A percentile compares a stretch with the other conserved stretches of the same genome.
Conservation (phyloP, 164 flowering plant species). For the Annona squamosa region DNA sequence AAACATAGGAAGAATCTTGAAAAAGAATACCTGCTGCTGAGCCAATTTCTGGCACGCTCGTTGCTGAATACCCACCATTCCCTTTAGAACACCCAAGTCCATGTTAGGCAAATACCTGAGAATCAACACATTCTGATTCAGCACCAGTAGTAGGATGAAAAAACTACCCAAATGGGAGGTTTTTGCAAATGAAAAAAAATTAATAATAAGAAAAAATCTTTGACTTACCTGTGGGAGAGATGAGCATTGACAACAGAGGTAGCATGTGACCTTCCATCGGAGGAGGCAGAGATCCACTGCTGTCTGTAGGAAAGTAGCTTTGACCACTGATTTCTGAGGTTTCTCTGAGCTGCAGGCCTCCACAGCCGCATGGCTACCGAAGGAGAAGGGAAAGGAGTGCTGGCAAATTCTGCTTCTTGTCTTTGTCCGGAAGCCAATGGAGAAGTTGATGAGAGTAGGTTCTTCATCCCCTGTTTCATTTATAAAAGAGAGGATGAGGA, state of each 20-base stretch:
- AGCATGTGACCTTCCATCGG: slow-evolving; percentile 56
- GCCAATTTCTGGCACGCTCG: slow-evolving; percentile 9
- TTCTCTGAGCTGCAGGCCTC: slow-evolving; percentile 85
- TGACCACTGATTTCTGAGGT: slow-evolving; percentile 83
- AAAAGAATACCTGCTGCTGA: slow-evolving; percentile 4
- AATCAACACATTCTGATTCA: too few relatives aligned
- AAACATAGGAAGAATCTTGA: neutral
- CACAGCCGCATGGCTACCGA: slow-evolving; percentile 47
- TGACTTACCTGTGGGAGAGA: slow-evolving; percentile 48
- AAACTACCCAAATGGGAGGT: neutral
- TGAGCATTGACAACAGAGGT: slow-evolving; percentile 60
- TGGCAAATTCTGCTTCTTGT: too few relatives aligned
- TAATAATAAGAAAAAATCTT: neutral
- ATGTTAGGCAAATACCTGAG: slow-evolving; percentile 9
- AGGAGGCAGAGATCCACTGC: slow-evolving; percentile 51
- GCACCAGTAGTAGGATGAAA: neutral
- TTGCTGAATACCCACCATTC: slow-evolving; percentile 5
- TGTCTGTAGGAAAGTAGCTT: slow-evolving; percentile 41
- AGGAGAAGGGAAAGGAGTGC: slow-evolving; percentile 19
- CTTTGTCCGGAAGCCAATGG: too few relatives aligned
- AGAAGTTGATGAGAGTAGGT: too few relatives aligned
- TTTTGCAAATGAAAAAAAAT: too few relatives aligned
- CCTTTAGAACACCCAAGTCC: slow-evolving; percentile 12
- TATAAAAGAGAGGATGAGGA: too few relatives aligned
- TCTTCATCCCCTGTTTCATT: too few relatives aligned